These are phyloP conservation scores for Trichoderma harzianum DNA, from an alignment of 2,329 filamentous ascomycete genomes.

Conservation along the genomic window DNA sequence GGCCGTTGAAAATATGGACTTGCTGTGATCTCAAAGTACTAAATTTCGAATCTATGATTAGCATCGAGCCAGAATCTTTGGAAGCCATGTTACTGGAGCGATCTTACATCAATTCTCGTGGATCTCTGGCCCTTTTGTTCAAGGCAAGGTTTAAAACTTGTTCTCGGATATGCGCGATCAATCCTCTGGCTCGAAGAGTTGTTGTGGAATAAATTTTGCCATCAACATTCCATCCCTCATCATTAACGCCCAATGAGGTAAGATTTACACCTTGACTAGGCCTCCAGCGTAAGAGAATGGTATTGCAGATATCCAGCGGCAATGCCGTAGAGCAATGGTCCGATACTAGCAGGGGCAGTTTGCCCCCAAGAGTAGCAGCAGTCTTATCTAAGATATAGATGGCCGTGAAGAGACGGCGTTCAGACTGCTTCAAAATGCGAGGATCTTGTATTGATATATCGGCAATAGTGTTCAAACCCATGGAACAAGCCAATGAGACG, in stretches of 20 bases:
- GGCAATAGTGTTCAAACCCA: background rate
- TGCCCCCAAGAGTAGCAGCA: background rate
- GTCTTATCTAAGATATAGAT: background rate
- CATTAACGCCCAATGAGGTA: background rate
- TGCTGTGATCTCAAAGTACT: background rate
- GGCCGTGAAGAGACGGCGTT: conserved; percentile 2
- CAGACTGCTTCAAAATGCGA: background rate
- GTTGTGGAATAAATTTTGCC: background rate
- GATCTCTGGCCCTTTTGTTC: background rate
- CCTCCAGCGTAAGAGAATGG: background rate
- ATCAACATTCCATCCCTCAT: background rate
- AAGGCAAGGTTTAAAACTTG: background rate
- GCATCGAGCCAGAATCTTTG: too few species aligned
- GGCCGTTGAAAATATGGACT: background rate
- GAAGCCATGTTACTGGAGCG: too few species aligned
- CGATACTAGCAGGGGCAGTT: background rate
- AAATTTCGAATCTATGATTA: background rate
- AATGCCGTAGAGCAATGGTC: background rate
- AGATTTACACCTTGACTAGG: background rate
- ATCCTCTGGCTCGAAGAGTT: background rate
- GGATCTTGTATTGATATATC: background rate
- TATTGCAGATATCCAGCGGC: background rate
- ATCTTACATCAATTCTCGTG: background rate
- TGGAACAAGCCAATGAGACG: background rate
- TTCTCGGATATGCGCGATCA: background rate